Conservation (phyloP, 2,329 filamentous ascomycete species). For the Paecilomyces sp. region DNA sequence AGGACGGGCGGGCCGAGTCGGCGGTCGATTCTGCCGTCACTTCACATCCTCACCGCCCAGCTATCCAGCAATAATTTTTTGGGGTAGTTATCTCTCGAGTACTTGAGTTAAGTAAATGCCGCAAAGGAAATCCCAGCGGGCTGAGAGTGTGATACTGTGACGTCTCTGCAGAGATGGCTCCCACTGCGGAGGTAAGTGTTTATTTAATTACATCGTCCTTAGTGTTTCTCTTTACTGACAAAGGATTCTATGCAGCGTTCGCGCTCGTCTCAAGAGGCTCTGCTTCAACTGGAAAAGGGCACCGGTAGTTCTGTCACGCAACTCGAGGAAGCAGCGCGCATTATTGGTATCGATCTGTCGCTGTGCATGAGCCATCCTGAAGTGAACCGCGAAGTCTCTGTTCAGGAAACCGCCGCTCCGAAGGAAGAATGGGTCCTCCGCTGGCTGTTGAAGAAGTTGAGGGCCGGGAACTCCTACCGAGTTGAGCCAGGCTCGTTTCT, state of each 20-base stretch:
- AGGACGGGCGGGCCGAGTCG: slow-evolving; percentile 8
- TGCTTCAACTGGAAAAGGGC: slow-evolving; percentile 39
- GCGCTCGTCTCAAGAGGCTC: slow-evolving; percentile 35
- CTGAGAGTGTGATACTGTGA: not conserved
- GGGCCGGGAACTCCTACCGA: slow-evolving; percentile 36
- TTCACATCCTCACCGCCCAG: slow-evolving; percentile 6
- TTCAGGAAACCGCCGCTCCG: slow-evolving; percentile 24
- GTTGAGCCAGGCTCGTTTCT: slow-evolving; percentile 40
- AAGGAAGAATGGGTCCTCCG: slow-evolving; percentile 61
- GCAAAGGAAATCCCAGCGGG: not conserved
- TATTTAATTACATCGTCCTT: not conserved
- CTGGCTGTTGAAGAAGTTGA: slow-evolving; percentile 59
- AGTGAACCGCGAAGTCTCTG: slow-evolving; percentile 15
- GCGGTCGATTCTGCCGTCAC: slow-evolving; percentile 13
- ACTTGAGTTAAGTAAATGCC: not conserved
- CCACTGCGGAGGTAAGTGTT: slow-evolving; percentile 29
- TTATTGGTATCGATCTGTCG: slow-evolving; percentile 32
- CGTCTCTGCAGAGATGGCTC: slow-evolving; percentile 25
- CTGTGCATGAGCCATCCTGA: slow-evolving; percentile 24
- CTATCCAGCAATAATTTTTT: slow-evolving; percentile 1
- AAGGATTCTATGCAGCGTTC: slow-evolving; percentile 21
- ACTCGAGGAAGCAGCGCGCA: slow-evolving; percentile 36
- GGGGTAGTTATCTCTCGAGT: not conserved
- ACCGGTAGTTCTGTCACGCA: slow-evolving; percentile 30
- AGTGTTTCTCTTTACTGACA: not conserved